Evolutionary conservation across 164 flowering plant species (phyloP).

Genomic region (Chloranthus sessilifolius): DNA sequence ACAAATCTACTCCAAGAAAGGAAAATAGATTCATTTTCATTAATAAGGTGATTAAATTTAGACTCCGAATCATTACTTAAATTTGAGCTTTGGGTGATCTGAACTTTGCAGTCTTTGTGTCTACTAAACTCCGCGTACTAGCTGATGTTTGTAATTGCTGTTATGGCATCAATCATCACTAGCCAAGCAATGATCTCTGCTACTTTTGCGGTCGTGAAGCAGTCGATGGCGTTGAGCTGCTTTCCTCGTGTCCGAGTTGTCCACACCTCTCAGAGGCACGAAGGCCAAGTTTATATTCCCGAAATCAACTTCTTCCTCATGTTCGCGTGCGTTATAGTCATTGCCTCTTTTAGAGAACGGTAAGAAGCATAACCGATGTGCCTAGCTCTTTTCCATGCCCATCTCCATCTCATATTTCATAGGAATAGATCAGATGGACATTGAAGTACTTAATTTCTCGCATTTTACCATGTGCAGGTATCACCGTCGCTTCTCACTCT

Average conservation of each 20-base stretch:
- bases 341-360: constrained; percentile 13
- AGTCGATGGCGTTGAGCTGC: constrained; percentile 20
- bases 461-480: constrained; percentile 15
- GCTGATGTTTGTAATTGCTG: constrained; percentile 20
- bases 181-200: constrained; percentile 27
- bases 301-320: constrained; percentile 24
- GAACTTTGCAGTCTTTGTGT: neutral
- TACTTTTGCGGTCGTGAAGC: constrained; percentile 18
- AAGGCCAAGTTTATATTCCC: constrained; percentile 26
- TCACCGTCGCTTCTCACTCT: constrained; percentile 21
- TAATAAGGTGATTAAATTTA: no score
- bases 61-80: neutral
- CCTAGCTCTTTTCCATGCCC: constrained; percentile 21
- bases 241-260: constrained; percentile 21
- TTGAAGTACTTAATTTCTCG: neutral
- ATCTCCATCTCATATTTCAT: neutral
- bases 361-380: constrained; percentile 56
- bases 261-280: constrained; percentile 22
- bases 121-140: constrained; percentile 11
- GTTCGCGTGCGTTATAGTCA: constrained; percentile 20
- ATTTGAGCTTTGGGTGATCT: neutral
- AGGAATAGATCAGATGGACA: neutral
- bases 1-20: constrained; percentile 21
- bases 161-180: constrained; percentile 16
- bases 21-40: no score